Evolutionary conservation across 208 protist species (phyloP).

Genomic region (Trypanosoma cruzi): DNA sequence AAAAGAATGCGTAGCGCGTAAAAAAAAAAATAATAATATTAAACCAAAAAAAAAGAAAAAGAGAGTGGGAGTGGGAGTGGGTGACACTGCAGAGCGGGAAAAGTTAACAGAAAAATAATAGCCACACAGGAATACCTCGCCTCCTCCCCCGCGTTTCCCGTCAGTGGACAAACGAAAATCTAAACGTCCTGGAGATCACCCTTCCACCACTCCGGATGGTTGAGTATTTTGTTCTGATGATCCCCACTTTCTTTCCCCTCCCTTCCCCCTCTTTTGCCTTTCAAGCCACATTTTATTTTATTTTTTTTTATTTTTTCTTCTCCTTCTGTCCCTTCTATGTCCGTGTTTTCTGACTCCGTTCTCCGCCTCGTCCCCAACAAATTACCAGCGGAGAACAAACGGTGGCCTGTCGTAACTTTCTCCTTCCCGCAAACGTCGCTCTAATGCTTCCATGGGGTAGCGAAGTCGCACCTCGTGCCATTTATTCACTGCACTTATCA

Average conservation of each 20-base stretch:
- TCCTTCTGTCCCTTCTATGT: not conserved
- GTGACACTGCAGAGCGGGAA: no score
- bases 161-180: no score
- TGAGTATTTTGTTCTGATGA: no score
- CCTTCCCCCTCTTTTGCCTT: not conserved
- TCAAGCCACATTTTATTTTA: no score
- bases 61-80: no score
- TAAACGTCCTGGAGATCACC: no score
- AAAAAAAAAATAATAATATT: no score
- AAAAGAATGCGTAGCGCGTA: no score
- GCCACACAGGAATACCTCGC: not conserved
- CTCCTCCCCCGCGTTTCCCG: not conserved
- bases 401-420: not conserved
- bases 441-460: conserved; percentile 13
- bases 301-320: conserved; percentile 9
- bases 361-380: not conserved
- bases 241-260: conserved; percentile 10
- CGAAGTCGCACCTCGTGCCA: conserved; percentile 13
- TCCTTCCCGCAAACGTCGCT: conserved; percentile 14
- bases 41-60: no score
- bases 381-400: conserved; percentile 29
- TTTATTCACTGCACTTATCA: conserved; percentile 10
- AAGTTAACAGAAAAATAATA: no score
- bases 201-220: no score
- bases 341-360: not conserved